phyloP scores from a whole-genome alignment of 1,284 basidiomycete genomes.

The Cryptococcus sp. region DNA sequence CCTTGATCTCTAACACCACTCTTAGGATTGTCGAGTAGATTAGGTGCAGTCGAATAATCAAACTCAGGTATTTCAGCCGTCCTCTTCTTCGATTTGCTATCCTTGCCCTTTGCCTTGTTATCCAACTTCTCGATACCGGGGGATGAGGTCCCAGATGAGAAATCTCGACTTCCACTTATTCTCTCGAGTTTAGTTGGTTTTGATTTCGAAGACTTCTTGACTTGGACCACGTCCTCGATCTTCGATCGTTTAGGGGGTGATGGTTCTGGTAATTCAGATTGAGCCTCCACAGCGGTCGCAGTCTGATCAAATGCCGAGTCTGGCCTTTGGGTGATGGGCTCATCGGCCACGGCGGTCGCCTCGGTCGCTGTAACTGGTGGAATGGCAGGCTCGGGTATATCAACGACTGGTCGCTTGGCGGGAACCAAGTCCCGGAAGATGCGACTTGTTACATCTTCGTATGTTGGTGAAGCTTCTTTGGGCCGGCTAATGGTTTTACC shows the following conservation, averaged over 20 bases:
- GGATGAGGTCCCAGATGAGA: background rate
- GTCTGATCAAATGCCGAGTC: too few species aligned
- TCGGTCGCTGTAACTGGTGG: too few species aligned
- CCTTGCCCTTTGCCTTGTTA: background rate
- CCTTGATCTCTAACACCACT: constrained; percentile 9
- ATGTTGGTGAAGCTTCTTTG: too few species aligned
- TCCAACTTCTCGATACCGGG: background rate
- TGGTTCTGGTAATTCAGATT: too few species aligned
- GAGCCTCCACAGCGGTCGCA: too few species aligned
- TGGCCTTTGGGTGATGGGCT: too few species aligned
- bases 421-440: too few species aligned
- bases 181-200: background rate
- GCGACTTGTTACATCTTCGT: too few species aligned
- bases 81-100: constrained; percentile 6
- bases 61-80: constrained; percentile 55
- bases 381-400: too few species aligned
- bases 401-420: too few species aligned
- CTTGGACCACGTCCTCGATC: constrained; percentile 28
- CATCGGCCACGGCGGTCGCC: too few species aligned
- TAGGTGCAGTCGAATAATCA: constrained; percentile 68
- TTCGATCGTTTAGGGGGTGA: constrained; percentile 4
- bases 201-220: constrained; percentile 31
- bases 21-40: constrained; percentile 62
- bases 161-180: background rate
- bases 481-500: too few species aligned